These are phyloP conservation scores for Pichia pseudocactophila DNA, from an alignment of 805 yeast genomes.

Conservation along the genomic window DNA sequence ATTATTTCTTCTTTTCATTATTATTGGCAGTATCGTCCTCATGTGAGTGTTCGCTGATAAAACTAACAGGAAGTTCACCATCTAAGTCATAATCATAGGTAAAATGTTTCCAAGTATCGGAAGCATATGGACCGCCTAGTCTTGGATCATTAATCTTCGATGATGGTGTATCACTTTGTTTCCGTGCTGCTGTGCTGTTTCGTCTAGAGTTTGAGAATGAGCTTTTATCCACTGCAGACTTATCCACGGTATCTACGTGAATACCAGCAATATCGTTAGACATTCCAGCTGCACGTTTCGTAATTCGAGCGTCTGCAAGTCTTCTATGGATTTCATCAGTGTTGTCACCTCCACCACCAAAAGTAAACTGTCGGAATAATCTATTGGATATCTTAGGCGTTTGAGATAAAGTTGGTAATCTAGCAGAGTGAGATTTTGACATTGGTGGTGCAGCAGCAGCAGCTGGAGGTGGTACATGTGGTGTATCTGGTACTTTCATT, in stretches of 20 bases:
- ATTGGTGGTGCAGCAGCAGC: neutral
- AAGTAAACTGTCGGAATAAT: conserved; percentile 22
- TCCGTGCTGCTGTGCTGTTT: neutral
- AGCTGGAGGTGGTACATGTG: too few relatives aligned
- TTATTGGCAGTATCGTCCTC: neutral
- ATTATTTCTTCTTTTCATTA: neutral
- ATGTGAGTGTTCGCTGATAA: conserved; percentile 9
- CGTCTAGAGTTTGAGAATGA: conserved; percentile 1
- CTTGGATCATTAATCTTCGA: conserved; percentile 4
- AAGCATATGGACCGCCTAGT: conserved; percentile 9
- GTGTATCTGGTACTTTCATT: too few relatives aligned
- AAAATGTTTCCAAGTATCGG: conserved; percentile 13
- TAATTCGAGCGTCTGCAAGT: conserved; percentile 31
- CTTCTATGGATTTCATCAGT: conserved; percentile 25
- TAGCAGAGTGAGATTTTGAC: neutral
- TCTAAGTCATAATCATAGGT: conserved; percentile 14
- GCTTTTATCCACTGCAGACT: neutral
- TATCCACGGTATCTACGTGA: conserved; percentile 14
- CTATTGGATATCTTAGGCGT: conserved; percentile 6
- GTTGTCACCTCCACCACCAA: conserved; percentile 26
- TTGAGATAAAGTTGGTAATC: neutral
- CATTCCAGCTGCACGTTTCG: conserved; percentile 33
- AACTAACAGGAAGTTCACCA: conserved; percentile 14
- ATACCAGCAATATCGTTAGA: conserved; percentile 41
- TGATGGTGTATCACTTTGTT: neutral